Conservation (phyloP, 73 alveolate species). For the Paramecium primaurelia region DNA sequence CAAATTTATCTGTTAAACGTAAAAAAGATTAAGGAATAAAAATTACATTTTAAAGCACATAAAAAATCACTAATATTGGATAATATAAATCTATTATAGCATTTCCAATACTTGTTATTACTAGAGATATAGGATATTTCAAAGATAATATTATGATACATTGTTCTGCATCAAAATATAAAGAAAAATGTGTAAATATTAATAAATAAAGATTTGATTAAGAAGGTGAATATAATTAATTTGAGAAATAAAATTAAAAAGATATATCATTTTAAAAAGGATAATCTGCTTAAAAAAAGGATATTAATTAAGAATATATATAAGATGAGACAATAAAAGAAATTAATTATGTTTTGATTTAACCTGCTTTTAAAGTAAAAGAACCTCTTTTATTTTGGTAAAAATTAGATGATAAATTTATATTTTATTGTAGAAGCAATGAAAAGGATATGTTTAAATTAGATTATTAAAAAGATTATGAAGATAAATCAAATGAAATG, state of each 20-base stretch:
- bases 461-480: neutral
- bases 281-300: neutral
- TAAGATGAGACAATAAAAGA: neutral
- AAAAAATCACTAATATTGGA: neutral
- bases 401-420: constrained; percentile 37
- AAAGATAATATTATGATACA: constrained; percentile 1
- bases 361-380: neutral
- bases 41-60: neutral
- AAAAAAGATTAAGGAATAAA: neutral
- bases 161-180: neutral
- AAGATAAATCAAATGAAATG: neutral
- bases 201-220: neutral
- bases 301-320: neutral
- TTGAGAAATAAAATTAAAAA: neutral
- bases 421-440: neutral
- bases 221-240: neutral
- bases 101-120: neutral
- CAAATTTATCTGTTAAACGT: neutral
- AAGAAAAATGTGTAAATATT: neutral
- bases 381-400: neutral
- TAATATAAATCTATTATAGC: neutral
- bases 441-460: neutral
- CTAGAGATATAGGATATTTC: constrained; percentile 26
- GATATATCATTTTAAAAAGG: neutral
- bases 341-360: neutral